These are phyloP conservation scores for Saccharomycopsis fodiens DNA, from an alignment of 805 yeast genomes.

Conservation along the genomic window DNA sequence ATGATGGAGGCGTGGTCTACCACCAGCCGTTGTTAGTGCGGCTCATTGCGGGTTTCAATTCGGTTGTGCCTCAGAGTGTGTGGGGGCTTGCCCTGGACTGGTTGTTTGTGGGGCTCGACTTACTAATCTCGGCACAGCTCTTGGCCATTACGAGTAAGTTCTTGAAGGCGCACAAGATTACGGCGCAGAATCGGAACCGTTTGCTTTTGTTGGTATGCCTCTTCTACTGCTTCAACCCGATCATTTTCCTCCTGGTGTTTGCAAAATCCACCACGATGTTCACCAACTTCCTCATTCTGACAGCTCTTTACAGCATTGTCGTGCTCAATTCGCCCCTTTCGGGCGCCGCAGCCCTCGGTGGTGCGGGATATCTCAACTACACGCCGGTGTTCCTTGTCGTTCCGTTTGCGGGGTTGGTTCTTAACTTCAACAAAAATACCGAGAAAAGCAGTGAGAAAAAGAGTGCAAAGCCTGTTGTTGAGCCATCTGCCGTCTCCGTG, in stretches of 20 bases:
- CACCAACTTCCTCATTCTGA: slow-evolving; percentile 49
- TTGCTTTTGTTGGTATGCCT: slow-evolving; percentile 39
- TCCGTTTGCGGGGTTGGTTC: slow-evolving; percentile 41
- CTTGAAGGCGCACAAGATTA: slow-evolving; percentile 12
- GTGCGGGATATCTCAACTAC: slow-evolving; percentile 56
- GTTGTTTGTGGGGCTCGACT: slow-evolving; percentile 54
- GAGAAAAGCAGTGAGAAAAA: neutral
- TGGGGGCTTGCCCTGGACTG: slow-evolving; percentile 16
- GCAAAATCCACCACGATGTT: slow-evolving; percentile 62
- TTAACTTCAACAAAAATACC: slow-evolving; percentile 9
- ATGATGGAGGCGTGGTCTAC: slow-evolving; percentile 80
- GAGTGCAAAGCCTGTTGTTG: neutral
- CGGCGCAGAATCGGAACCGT: slow-evolving; percentile 20
- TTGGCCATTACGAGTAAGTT: slow-evolving; percentile 38
- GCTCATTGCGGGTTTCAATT: slow-evolving; percentile 34
- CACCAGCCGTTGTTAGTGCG: slow-evolving; percentile 72
- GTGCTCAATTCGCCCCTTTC: slow-evolving; percentile 33
- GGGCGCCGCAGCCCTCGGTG: slow-evolving; percentile 45
- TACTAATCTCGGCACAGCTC: slow-evolving; percentile 46
- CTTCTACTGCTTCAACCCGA: slow-evolving; percentile 73
- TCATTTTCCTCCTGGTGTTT: slow-evolving; percentile 58
- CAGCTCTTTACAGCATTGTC: slow-evolving; percentile 34
- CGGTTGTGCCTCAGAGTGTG: slow-evolving; percentile 8
- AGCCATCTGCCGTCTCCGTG: slow-evolving; percentile 24
- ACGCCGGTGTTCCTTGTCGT: slow-evolving; percentile 27